These are phyloP conservation scores for Petrea volubilis DNA, from an alignment of 257 asterid species.

Conservation along the genomic window DNA sequence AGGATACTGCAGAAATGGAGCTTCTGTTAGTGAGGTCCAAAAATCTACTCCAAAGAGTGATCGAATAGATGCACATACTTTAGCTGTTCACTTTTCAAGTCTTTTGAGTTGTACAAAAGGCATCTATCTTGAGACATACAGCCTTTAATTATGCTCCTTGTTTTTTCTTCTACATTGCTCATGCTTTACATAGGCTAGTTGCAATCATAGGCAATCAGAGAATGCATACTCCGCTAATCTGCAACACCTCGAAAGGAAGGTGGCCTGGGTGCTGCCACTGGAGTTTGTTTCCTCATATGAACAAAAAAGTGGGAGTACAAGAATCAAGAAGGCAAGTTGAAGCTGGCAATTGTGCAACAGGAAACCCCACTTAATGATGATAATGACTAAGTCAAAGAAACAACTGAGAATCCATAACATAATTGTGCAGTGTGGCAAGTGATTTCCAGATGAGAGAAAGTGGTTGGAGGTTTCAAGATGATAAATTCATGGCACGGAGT, in stretches of 20 bases:
- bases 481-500: not conserved
- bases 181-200: not conserved
- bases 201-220: not conserved
- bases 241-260: not conserved
- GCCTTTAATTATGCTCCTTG: not conserved
- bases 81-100: not conserved
- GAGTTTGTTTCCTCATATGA: not conserved
- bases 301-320: not conserved
- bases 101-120: not conserved
- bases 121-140: not conserved
- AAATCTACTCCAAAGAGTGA: not conserved
- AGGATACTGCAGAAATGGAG: slow-evolving; percentile 1
- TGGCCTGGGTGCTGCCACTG: not conserved
- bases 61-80: not conserved
- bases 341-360: not conserved
- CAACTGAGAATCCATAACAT: not conserved
- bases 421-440: not conserved
- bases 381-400: not conserved
- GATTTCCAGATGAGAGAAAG: not conserved
- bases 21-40: not conserved
- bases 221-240: not conserved
- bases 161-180: not conserved
- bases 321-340: not conserved
- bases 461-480: not conserved
- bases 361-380: not conserved